A percentile compares a stretch with the other conserved stretches of the same genome.
Evolutionary conservation across 305 asterid genomes (phyloP).

Genomic region (Fraxinus sp.): DNA sequence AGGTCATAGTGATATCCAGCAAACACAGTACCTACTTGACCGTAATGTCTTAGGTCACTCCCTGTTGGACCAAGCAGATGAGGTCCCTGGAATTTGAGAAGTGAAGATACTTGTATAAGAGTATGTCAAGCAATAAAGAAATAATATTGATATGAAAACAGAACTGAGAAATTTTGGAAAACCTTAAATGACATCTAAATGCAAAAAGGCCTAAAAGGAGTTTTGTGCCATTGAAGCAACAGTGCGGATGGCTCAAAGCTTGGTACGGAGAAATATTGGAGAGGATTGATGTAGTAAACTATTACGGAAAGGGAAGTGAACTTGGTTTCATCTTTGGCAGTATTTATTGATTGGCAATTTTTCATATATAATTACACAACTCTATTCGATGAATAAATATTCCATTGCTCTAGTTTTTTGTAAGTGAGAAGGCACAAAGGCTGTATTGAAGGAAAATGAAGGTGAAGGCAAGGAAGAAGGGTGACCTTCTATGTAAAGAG

Average conservation of each 20-base stretch:
- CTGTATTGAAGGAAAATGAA: not conserved
- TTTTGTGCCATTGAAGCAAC: not conserved
- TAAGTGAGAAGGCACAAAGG: not conserved
- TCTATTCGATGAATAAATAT: not conserved
- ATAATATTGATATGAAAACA: slow-evolving; percentile 15
- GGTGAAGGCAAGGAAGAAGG: not conserved
- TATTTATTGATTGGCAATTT: not conserved
- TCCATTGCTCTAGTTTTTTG: not conserved
- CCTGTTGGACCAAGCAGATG: slow-evolving; percentile 98
- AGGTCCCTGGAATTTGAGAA: slow-evolving; percentile 66
- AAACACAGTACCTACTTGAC: slow-evolving; percentile 81
- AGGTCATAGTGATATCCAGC: slow-evolving; percentile 99
- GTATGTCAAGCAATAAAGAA: slow-evolving; percentile 15
- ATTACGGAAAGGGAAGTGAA: not conserved
- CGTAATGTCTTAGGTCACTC: slow-evolving; percentile 72
- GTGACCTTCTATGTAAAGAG: not conserved
- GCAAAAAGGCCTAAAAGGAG: not conserved
- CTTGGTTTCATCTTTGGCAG: not conserved
- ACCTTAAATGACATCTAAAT: not conserved
- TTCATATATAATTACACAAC: not conserved
- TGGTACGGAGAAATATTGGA: not conserved
- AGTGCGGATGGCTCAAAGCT: not conserved
- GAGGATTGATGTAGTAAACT: not conserved
- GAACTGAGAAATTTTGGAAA: slow-evolving; percentile 1
- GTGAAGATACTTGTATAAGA: slow-evolving; percentile 9